Evolutionary conservation across 495 filamentous ascomycete genomes (phyloP).

Genomic region (Penicillium waksmanii): DNA sequence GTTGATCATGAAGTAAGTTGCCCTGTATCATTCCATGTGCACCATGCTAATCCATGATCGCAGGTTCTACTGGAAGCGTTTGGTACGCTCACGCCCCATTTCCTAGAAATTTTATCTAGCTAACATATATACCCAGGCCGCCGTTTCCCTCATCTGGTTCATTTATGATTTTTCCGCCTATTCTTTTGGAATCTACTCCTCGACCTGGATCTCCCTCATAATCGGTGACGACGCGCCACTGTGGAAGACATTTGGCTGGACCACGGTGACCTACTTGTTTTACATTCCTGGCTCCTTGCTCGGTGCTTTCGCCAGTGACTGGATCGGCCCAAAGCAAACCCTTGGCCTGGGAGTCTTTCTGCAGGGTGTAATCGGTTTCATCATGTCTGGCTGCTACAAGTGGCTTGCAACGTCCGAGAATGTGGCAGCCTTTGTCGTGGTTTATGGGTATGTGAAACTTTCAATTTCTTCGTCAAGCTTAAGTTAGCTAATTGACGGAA

Average conservation of each 20-base stretch:
- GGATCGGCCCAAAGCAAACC: constrained; percentile 72
- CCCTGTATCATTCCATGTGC: not conserved
- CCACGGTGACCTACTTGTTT: constrained; percentile 80
- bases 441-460: constrained; percentile 57
- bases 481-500: not conserved
- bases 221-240: constrained; percentile 58
- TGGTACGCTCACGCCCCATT: constrained; percentile 32
- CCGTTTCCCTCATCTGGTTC: constrained; percentile 87
- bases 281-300: constrained; percentile 81
- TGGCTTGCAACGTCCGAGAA: constrained; percentile 62
- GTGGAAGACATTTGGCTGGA: constrained; percentile 82
- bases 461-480: not conserved
- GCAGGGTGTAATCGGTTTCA: constrained; percentile 81
- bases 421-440: constrained; percentile 76
- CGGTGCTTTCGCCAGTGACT: constrained; percentile 76
- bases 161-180: constrained; percentile 87
- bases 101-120: not conserved
- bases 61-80: constrained; percentile 56
- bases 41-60: not conserved
- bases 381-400: constrained; percentile 79
- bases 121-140: constrained; percentile 41
- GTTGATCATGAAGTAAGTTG: constrained; percentile 54
- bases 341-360: constrained; percentile 66
- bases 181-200: constrained; percentile 78
- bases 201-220: constrained; percentile 69